Conservation (phyloP, 495 filamentous ascomycete species). For the Letharia columbiana region DNA sequence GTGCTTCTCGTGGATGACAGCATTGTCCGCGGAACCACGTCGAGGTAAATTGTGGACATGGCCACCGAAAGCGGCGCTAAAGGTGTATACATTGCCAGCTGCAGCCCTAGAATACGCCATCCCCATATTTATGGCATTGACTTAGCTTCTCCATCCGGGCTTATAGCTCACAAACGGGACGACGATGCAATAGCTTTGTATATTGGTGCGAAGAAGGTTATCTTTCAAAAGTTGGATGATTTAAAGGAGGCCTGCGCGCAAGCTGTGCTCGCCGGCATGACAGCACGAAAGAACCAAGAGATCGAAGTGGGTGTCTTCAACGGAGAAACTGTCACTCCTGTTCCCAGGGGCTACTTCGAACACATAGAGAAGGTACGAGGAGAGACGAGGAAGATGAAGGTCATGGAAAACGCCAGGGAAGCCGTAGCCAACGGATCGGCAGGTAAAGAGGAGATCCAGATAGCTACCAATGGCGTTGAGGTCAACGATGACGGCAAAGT, state of each 20-base stretch:
- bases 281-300: constrained; percentile 45
- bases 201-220: constrained; percentile 86
- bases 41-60: constrained; percentile 83
- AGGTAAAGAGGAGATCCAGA: constrained; percentile 50
- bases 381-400: constrained; percentile 63
- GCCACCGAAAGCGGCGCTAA: constrained; percentile 78
- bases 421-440: constrained; percentile 60
- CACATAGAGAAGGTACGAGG: constrained; percentile 71
- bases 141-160: constrained; percentile 70
- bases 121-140: constrained; percentile 85
- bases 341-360: constrained; percentile 76
- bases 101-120: constrained; percentile 70
- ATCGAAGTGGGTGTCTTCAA: constrained; percentile 98
- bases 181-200: constrained; percentile 59
- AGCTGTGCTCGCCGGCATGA: constrained; percentile 33
- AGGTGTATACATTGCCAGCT: constrained; percentile 84
- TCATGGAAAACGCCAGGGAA: constrained; percentile 58
- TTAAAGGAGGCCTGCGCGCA: constrained; percentile 61
- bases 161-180: constrained; percentile 74
- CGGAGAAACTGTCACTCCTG: constrained; percentile 79
- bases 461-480: constrained; percentile 54
- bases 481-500: constrained; percentile 50
- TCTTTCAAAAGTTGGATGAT: constrained; percentile 82
- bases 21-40: constrained; percentile 88
- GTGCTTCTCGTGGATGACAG: constrained; percentile 90